phyloP scores from a whole-genome alignment of 208 protist species.

The Trypanosoma conorhini region DNA sequence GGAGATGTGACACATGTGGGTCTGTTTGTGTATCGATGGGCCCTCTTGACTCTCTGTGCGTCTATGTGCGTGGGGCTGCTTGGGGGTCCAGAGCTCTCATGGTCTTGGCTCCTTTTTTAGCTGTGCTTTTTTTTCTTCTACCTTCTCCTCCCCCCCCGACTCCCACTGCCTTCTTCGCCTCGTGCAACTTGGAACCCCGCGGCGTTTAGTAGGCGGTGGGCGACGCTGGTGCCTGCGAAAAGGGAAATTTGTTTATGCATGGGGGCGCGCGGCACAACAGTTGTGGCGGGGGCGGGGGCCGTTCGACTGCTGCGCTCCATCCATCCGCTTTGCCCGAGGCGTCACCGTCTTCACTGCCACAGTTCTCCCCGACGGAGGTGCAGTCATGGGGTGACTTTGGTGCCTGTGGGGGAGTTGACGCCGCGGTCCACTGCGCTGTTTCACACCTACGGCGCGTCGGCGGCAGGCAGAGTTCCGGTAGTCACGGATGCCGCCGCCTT shows the following conservation, averaged over 20 bases:
- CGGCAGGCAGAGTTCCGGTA: conserved; percentile 5
- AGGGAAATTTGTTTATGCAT: background rate
- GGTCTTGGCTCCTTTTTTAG: background rate
- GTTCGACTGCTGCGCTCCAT: background rate
- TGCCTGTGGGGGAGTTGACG: conserved; percentile 7
- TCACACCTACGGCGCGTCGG: background rate
- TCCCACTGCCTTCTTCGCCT: background rate
- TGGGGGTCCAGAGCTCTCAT: background rate
- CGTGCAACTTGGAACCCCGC: background rate
- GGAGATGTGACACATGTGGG: background rate
- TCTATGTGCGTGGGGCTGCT: background rate
- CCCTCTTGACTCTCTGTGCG: background rate
- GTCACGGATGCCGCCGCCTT: conserved; percentile 15
- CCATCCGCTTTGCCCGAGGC: background rate
- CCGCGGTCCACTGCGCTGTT: conserved; percentile 4
- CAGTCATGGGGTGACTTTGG: background rate
- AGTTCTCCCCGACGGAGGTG: background rate
- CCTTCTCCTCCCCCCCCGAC: no score
- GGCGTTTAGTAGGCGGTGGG: background rate
- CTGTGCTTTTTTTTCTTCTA: background rate
- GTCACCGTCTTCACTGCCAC: background rate
- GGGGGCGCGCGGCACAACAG: background rate
- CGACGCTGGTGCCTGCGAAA: background rate
- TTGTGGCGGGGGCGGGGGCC: background rate
- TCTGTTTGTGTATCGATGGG: background rate